Conservation (phyloP, 2,329 filamentous ascomycete species). For the Fusarium incarnatum region DNA sequence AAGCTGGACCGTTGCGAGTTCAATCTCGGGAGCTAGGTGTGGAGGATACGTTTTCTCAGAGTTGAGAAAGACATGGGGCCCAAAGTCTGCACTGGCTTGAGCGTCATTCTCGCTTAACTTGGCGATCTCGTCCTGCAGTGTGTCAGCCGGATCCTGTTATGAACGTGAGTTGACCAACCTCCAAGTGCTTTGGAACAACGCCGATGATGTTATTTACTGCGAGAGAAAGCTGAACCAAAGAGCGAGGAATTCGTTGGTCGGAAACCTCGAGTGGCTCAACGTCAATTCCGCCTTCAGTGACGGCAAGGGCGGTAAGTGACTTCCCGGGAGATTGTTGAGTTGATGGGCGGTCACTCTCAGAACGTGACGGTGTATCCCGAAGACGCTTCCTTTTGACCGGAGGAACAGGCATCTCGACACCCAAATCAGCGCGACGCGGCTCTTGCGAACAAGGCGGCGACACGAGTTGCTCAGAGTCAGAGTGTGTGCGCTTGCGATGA, state of each 20-base stretch:
- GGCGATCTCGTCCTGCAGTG: background rate
- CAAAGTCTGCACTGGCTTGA: too few relatives aligned
- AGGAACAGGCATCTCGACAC: background rate
- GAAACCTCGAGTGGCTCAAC: background rate
- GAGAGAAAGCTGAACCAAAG: too few relatives aligned
- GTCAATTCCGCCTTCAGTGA: background rate
- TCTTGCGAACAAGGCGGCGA: background rate
- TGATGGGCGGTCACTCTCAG: background rate
- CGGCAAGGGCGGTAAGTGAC: background rate
- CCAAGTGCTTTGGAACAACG: background rate
- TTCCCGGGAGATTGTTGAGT: background rate
- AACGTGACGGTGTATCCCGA: background rate
- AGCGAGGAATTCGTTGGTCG: background rate
- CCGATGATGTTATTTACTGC: too few relatives aligned
- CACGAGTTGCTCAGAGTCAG: background rate
- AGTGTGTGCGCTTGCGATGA: background rate
- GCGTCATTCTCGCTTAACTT: background rate
- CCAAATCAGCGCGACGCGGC: too few relatives aligned
- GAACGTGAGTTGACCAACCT: background rate
- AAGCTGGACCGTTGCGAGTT: too few relatives aligned
- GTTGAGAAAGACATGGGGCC: too few relatives aligned
- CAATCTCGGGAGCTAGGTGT: fast-evolving
- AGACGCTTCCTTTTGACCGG: fast-evolving
- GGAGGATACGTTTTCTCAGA: too few relatives aligned
- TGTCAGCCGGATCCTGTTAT: background rate